Evolutionary conservation across 1,284 basidiomycete species (phyloP), one percentile per base, ranked within the genome.

Genomic region (Tremellales sp.): DNA sequence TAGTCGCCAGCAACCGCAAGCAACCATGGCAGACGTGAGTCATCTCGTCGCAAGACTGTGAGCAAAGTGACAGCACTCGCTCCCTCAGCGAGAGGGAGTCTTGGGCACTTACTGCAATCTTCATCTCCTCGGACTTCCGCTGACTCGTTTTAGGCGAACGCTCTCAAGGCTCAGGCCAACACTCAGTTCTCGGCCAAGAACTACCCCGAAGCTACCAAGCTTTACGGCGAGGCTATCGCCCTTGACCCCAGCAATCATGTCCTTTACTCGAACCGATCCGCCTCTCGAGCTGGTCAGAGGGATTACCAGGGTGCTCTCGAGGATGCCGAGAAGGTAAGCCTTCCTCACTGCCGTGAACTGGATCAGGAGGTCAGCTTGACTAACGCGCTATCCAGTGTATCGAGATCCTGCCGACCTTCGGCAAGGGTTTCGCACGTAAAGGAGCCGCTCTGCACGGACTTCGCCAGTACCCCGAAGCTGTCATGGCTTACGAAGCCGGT

Each of bases 161-260:
- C 82, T 56, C 80, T 92, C 67, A 96, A 97, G 79, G 87, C 91
- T 65, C 83, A 85, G 71, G 93, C 93, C 68, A 97, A 97, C 82
- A 93, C 93, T 73, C 89, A 89, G 35, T 97, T 97, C 77, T 80
- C 87, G 29, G 88, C 89, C 48, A 97, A 94, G 74, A 84, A 96
- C 68, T 97, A 87, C 76, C 84, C 89, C 74, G 83, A 82, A 55
- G 93, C 93, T 10, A 89, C 93, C 55, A 76, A 77, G 51, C 73
- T 78, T 44, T 97, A 96, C 78, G 82, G 85, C 4, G 82, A 93
- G 62, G 93, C 89, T 19, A 88, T 97, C 69, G 84, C 81, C 39
- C 69, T 93, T 62, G 89, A 97, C 75, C 78, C 85, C 2, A 77
- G 77, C 39, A 90, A 92, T 68, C 87, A 89, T 69, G 91, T 97